phyloP scores from a whole-genome alignment of 805 yeast species.

The Metschnikowia shivogae region DNA sequence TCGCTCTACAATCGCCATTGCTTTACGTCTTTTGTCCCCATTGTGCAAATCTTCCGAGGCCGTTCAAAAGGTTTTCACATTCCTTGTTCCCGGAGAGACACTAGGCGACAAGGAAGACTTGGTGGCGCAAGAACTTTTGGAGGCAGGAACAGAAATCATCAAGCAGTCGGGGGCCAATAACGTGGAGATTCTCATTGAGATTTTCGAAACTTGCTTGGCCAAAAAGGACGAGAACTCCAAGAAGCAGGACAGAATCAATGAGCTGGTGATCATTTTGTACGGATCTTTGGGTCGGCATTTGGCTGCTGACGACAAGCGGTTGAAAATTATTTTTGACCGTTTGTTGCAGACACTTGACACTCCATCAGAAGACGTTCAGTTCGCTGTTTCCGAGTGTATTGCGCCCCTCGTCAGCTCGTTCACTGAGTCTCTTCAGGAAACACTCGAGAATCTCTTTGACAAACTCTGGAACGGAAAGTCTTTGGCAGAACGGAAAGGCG shows the following conservation, averaged over 20 bases:
- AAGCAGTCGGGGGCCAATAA: slow-evolving; percentile 57
- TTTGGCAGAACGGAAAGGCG: slow-evolving; percentile 71
- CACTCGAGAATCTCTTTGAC: slow-evolving; percentile 56
- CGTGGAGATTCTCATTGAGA: slow-evolving; percentile 72
- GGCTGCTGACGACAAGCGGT: slow-evolving; percentile 58
- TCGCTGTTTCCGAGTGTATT: slow-evolving; percentile 79
- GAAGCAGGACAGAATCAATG: slow-evolving; percentile 61
- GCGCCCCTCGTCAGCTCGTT: slow-evolving; percentile 73
- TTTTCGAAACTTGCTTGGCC: slow-evolving; percentile 69
- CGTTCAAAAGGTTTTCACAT: slow-evolving; percentile 54
- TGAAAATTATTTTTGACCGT: slow-evolving; percentile 61
- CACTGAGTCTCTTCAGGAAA: slow-evolving; percentile 44
- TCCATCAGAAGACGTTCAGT: slow-evolving; percentile 87
- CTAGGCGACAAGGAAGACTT: slow-evolving; percentile 68
- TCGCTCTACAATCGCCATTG: slow-evolving; percentile 75
- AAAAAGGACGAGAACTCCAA: slow-evolving; percentile 45
- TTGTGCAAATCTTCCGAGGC: slow-evolving; percentile 34
- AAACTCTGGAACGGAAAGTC: slow-evolving; percentile 51
- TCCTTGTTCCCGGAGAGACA: slow-evolving; percentile 59
- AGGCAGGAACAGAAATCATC: slow-evolving; percentile 79
- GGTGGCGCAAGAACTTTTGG: slow-evolving; percentile 80
- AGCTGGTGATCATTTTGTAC: slow-evolving; percentile 78
- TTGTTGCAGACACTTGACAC: slow-evolving; percentile 73
- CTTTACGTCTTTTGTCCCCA: slow-evolving; percentile 56
- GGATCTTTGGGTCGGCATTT: slow-evolving; percentile 91